These are phyloP conservation scores for Arabis hirsuta DNA, from an alignment of 345 rosid genomes.

Conservation along the genomic window DNA sequence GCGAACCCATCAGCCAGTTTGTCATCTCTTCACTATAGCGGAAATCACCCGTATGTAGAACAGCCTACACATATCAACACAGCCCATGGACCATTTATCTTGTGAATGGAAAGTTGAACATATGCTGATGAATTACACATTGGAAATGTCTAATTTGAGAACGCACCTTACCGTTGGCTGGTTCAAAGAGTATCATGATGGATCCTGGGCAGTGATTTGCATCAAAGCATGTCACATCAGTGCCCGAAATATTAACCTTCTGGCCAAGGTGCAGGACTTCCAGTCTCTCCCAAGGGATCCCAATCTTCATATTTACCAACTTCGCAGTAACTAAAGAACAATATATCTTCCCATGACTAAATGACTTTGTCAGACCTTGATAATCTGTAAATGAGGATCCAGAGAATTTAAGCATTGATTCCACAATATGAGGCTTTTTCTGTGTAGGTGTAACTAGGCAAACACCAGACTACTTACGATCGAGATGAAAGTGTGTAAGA, in stretches of 20 bases:
- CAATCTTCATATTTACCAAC: slow-evolving; percentile 85
- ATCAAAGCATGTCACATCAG: slow-evolving; percentile 78
- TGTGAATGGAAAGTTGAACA: background rate
- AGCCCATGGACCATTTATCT: background rate
- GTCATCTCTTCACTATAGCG: slow-evolving; percentile 72
- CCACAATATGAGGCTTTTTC: slow-evolving; percentile 14
- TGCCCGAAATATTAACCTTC: slow-evolving; percentile 65
- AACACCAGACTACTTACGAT: slow-evolving; percentile 67
- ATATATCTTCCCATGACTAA: slow-evolving; percentile 87
- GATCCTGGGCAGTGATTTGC: slow-evolving; percentile 99
- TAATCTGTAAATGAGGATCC: slow-evolving; percentile 62
- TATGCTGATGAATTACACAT: background rate
- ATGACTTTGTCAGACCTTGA: slow-evolving; percentile 91
- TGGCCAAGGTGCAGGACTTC: slow-evolving; percentile 75
- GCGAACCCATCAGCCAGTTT: slow-evolving; percentile 46
- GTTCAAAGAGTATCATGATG: slow-evolving; percentile 80
- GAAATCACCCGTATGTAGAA: slow-evolving; percentile 94
- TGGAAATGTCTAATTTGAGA: slow-evolving; percentile 19
- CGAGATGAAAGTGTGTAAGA: slow-evolving; percentile 96
- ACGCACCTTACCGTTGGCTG: slow-evolving; percentile 89
- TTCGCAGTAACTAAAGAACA: slow-evolving; percentile 85
- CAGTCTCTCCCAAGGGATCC: slow-evolving; percentile 83
- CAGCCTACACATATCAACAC: slow-evolving; percentile 52
- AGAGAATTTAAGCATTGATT: slow-evolving; percentile 16
- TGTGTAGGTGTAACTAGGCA: slow-evolving; percentile 8